A percentile compares a stretch with the other conserved stretches of the same genome.
Evolutionary conservation across 352 stramenopile species (phyloP).

Genomic region (Phytophthora litchii): DNA sequence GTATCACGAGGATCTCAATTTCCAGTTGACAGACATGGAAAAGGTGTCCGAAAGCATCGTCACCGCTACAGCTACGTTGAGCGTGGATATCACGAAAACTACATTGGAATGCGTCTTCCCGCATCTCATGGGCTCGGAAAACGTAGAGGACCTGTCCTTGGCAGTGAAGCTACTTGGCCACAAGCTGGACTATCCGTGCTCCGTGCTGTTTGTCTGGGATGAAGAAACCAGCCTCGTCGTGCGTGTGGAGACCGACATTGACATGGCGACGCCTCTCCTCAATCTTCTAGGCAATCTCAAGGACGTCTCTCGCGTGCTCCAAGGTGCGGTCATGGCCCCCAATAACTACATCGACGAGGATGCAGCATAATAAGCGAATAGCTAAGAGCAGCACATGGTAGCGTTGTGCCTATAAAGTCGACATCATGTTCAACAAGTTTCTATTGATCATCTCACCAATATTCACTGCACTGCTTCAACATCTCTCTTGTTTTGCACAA

Average conservation of each 20-base stretch:
- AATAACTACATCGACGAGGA: constrained; percentile 19
- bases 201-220: constrained; percentile 43
- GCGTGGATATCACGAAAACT: constrained; percentile 38
- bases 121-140: constrained; percentile 41
- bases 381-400: constrained; percentile 2
- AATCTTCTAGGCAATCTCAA: constrained; percentile 30
- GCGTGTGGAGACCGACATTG: constrained; percentile 35
- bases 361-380: constrained; percentile 3
- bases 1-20: constrained; percentile 42
- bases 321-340: constrained; percentile 24
- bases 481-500: constrained; percentile 5
- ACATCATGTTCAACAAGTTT: constrained; percentile 7
- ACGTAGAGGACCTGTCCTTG: constrained; percentile 33
- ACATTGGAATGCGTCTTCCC: constrained; percentile 44
- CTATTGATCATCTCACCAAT: constrained; percentile 13
- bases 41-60: constrained; percentile 40
- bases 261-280: constrained; percentile 34
- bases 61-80: constrained; percentile 25
- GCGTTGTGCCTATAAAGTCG: not conserved
- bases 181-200: constrained; percentile 39
- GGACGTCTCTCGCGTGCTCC: constrained; percentile 30
- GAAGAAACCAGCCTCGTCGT: constrained; percentile 40
- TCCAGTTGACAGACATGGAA: constrained; percentile 42
- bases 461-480: constrained; percentile 12
- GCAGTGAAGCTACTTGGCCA: constrained; percentile 39